These are phyloP conservation scores for Pseudozyma sp. DNA, from an alignment of 1,284 basidiomycete species.

Conservation along the genomic window DNA sequence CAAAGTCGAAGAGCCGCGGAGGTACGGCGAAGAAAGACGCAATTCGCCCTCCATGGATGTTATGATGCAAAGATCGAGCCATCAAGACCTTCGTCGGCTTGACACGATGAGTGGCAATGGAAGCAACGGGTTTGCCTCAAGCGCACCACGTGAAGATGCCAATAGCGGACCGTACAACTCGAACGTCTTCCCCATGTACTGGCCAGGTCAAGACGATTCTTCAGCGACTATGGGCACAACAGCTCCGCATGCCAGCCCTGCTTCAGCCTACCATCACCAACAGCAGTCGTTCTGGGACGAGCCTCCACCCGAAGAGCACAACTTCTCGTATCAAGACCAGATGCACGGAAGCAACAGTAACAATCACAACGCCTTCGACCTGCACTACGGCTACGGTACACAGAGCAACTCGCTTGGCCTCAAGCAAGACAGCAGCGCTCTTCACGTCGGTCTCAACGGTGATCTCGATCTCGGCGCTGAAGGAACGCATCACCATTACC, in stretches of 20 bases:
- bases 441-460: conserved; percentile 25
- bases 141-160: conserved; percentile 3
- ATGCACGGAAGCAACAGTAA: background rate
- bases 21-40: conserved; percentile 3
- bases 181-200: conserved; percentile 20
- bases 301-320: conserved; percentile 9
- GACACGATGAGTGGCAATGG: conserved; percentile 4
- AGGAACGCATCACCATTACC: background rate
- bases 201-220: conserved; percentile 15
- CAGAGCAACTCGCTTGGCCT: conserved; percentile 30
- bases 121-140: background rate
- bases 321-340: conserved; percentile 17
- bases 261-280: conserved; percentile 8
- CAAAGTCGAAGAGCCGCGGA: conserved; percentile 21
- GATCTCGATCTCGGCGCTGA: conserved; percentile 19
- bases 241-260: conserved; percentile 2
- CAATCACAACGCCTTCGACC: conserved; percentile 22
- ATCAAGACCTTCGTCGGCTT: conserved; percentile 26
- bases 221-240: conserved; percentile 3
- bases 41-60: conserved; percentile 34
- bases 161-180: conserved; percentile 3
- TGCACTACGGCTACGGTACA: conserved; percentile 21
- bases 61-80: conserved; percentile 32
- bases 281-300: conserved; percentile 29
- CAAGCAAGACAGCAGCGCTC: conserved; percentile 22